phyloP scores from a whole-genome alignment of 2,329 filamentous ascomycete species.

The Tolypocladium inflatum region DNA sequence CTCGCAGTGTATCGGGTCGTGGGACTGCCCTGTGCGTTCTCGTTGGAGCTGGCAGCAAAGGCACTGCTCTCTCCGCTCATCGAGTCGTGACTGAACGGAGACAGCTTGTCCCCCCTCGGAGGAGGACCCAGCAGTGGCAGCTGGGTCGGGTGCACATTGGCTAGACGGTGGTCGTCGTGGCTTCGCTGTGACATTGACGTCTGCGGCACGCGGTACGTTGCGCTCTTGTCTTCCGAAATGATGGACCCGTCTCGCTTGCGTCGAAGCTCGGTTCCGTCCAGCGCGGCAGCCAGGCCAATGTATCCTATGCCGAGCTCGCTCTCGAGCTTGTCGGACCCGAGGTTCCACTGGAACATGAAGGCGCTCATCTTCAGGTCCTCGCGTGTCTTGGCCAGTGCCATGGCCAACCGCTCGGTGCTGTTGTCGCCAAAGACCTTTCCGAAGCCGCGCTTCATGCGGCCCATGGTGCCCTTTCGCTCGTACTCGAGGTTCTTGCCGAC shows the following conservation, averaged over 20 bases:
- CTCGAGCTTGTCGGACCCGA: conserved; percentile 49
- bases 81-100: conserved; percentile 6
- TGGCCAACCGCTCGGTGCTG: conserved; percentile 50
- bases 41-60: conserved; percentile 1
- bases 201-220: background rate
- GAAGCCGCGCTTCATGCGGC: conserved; percentile 50
- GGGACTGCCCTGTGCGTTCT: conserved; percentile 4
- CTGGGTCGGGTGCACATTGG: background rate
- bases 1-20: conserved; percentile 14
- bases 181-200: conserved; percentile 2
- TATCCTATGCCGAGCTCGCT: conserved; percentile 57
- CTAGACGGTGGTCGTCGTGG: conserved; percentile 3
- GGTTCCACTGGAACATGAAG: conserved; percentile 55
- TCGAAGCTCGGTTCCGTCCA: conserved; percentile 33
- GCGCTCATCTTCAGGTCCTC: conserved; percentile 56
- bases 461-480: conserved; percentile 50
- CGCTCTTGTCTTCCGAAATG: conserved; percentile 4
- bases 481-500: conserved; percentile 51
- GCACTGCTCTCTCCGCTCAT: conserved; percentile 6
- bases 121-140: conserved; percentile 2
- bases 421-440: conserved; percentile 54
- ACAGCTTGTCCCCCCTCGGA: conserved; percentile 1
- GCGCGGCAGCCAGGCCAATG: conserved; percentile 54
- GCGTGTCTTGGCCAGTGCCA: conserved; percentile 45
- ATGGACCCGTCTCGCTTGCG: conserved; percentile 6